Base-by-base conservation (phyloP, 257 asterid species). In the Mentha longifolia region DNA sequence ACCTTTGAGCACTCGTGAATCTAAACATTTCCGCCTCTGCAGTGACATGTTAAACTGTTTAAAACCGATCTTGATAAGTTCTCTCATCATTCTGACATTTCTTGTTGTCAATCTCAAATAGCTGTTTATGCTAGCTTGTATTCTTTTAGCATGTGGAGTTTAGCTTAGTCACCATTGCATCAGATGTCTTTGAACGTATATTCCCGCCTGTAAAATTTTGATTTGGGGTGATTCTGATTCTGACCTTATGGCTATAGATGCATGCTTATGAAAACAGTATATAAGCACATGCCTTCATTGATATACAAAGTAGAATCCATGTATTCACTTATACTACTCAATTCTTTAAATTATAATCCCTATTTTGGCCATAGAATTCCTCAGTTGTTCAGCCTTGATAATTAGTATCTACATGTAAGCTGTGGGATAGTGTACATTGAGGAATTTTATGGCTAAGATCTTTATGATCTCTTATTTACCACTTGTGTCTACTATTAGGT, bases 231-330 rank as follows among this genome's bases (percentile, higher is more conserved):
- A 6, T 20, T 62, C 28, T 49, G 42, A 49, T 47, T n/a, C 25
- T 22, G 25, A 0, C 25, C 46, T 20, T 22, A 54, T 54, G 60
- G 60, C 22, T 22, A 22, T 5, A 22, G 15, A 46, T 46, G 11
- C 56, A 60, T 60, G 71, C 63, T 25, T 68, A 67, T 63, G 47
- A 65, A 54, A 57, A 31, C 49, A 55, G 67, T 61, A 9, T 39
- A 41, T 60, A 73, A 61, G 54, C 59, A 56, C 68, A 20, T 43
- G 28, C 46, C 60, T 49, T 70, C 20, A 30, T 46, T 58, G 68
- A 62, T 61, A 30, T 20, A 42, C 54, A 6, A 19, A 20, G 8
- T 22, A 46, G 45, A 16, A 39, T 0, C 68, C 19, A 43, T 5
- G 41, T 16, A 52, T 50, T 31, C 42, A 30, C 31, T 51, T 30